phyloP scores from a whole-genome alignment of 352 stramenopile genomes.

The Phytophthora cryptogea region DNA sequence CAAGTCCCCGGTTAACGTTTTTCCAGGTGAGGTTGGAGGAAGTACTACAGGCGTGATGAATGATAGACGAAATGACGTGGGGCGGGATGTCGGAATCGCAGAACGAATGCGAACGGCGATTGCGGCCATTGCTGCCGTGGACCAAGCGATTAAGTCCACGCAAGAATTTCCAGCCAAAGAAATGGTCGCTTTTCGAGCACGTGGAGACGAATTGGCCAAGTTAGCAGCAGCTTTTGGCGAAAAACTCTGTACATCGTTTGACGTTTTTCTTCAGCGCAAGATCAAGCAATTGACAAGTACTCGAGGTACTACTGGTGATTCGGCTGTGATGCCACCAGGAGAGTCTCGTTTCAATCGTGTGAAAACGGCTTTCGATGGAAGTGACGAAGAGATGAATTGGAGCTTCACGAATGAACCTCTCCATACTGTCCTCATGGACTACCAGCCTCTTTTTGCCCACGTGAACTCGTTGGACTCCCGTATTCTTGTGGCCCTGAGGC shows the following conservation, averaged over 20 bases:
- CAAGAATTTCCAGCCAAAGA: constrained; percentile 60
- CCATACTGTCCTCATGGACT: constrained; percentile 48
- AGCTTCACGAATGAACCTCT: constrained; percentile 64
- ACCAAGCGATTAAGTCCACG: constrained; percentile 64
- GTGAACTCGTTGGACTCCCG: constrained; percentile 52
- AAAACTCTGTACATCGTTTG: constrained; percentile 59
- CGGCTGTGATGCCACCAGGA: constrained; percentile 21
- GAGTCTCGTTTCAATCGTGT: neutral
- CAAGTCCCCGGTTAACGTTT: constrained; percentile 52
- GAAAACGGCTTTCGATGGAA: neutral
- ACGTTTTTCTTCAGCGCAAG: constrained; percentile 57
- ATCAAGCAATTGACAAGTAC: constrained; percentile 35
- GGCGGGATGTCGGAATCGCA: constrained; percentile 26
- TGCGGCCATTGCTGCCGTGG: constrained; percentile 48
- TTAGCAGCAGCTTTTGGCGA: constrained; percentile 51
- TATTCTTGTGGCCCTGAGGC: constrained; percentile 37
- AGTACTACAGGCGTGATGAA: constrained; percentile 10
- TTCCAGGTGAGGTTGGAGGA: constrained; percentile 42
- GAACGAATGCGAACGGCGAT: constrained; percentile 43
- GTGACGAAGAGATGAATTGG: constrained; percentile 66
- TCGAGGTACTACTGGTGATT: constrained; percentile 16
- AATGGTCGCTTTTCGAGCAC: constrained; percentile 61
- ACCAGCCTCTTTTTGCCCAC: constrained; percentile 46
- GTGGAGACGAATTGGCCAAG: constrained; percentile 58
- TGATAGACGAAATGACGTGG: constrained; percentile 4